A percentile compares a stretch with the other conserved stretches of the same genome.
Evolutionary conservation across 441 rosid genomes (phyloP).

Genomic region (Capsella rubella): DNA sequence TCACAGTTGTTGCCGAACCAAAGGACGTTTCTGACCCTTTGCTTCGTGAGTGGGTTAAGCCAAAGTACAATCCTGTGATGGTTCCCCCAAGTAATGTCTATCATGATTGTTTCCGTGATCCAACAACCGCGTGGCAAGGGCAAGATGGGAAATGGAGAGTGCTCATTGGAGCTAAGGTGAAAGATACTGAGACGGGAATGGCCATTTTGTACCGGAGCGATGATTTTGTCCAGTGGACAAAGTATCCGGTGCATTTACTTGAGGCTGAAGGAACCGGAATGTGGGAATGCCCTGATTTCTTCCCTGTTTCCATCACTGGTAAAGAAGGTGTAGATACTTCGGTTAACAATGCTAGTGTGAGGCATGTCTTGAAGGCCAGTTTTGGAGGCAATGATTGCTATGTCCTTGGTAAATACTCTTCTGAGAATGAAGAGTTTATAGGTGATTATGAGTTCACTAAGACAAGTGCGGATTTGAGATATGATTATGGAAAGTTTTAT

Average conservation of each 20-base stretch:
- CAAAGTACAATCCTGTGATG: slow-evolving; percentile 54
- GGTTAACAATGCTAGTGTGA: slow-evolving; percentile 37
- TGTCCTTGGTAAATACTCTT: slow-evolving; percentile 50
- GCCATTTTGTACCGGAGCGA: slow-evolving; percentile 48
- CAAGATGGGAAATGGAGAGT: slow-evolving; percentile 60
- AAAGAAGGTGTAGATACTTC: slow-evolving; percentile 54
- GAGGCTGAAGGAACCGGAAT: slow-evolving; percentile 47
- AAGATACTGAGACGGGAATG: slow-evolving; percentile 37
- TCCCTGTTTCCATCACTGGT: slow-evolving; percentile 42
- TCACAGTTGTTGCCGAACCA: slow-evolving; percentile 56
- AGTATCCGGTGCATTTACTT: slow-evolving; percentile 45
- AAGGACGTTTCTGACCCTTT: slow-evolving; percentile 55
- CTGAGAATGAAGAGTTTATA: slow-evolving; percentile 41
- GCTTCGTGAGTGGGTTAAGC: slow-evolving; percentile 59
- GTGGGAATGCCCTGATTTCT: slow-evolving; percentile 72
- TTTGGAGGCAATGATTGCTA: slow-evolving; percentile 54
- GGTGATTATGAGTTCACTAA: slow-evolving; percentile 52
- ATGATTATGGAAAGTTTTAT: slow-evolving; percentile 60
- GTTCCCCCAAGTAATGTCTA: slow-evolving; percentile 32
- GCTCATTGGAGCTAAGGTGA: slow-evolving; percentile 47
- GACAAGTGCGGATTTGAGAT: slow-evolving; percentile 49
- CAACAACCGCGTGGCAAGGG: slow-evolving; percentile 59
- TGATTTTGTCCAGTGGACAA: slow-evolving; percentile 52
- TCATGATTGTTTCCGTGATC: slow-evolving; percentile 57
- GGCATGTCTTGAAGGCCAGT: slow-evolving; percentile 63